Base-by-base conservation (phyloP, 495 filamentous ascomycete species). In the Neurospora sp. region DNA sequence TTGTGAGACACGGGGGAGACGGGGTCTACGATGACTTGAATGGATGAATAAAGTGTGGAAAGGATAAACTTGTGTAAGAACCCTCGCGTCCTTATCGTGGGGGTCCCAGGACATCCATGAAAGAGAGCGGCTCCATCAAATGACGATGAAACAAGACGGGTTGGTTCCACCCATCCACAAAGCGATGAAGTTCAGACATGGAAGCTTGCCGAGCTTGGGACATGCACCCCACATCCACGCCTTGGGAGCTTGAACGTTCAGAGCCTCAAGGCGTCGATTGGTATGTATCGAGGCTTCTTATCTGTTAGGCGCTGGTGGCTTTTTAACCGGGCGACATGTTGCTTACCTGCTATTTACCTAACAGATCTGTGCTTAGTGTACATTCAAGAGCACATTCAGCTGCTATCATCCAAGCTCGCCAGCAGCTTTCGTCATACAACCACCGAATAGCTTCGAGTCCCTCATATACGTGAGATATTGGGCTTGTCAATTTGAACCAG, bases 71-170 rank as follows among this genome's bases (percentile, higher is more conserved):
- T 17, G 6, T 17, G 6, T 8, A 17, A 65, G 27, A 35, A 35
- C 53, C 48, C 20, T 27, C 48, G 12, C 27, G 53, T 31, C 27
- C 12, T 61, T 61, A 8, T 31, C 53, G 53, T 61, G 53, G 14
- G 53, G 45, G 27, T 65, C 53, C 6, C 17, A 14, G 53, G 53
- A 65, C 53, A 65, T 65, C 53, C 53, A 65, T 65, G 53, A 65
- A 65, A 65, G 53, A 65, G 31, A 35, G 53, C 53, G 53, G 53
- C 53, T 65, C 53, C 53, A 65, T 65, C 53, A 37, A 65, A 65
- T 65, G 53, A 65, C 53, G 53, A 61, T 61, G 27, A 35, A 61
- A 61, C 53, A 16, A 61, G 53, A 31, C 22, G 12, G 22, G 48
- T 31, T 61, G 22, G 53, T 61, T 61, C 53, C 53, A 61, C 53